Evolutionary conservation across 2,329 filamentous ascomycete species (phyloP).

Genomic region (Curvularia hawaiiensis): DNA sequence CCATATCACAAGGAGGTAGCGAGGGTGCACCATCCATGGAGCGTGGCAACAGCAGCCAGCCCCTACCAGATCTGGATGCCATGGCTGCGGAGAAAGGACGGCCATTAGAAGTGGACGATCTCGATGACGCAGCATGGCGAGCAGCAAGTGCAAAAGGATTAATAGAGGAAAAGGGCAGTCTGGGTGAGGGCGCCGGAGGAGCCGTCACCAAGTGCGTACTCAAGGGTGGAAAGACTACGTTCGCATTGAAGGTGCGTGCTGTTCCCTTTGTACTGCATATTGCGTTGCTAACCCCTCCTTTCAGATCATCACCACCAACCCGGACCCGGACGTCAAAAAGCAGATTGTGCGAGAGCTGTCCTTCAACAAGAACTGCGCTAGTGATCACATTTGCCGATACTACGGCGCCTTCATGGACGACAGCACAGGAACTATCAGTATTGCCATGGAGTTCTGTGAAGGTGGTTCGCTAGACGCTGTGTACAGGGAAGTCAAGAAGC

Average conservation of each 20-base stretch:
- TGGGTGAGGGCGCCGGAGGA: conserved; percentile 94
- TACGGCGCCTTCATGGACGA: conserved; percentile 97
- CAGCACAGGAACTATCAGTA: conserved; percentile 94
- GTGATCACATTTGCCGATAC: conserved; percentile 94
- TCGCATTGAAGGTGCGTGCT: conserved; percentile 82
- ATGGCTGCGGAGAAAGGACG: conserved; percentile 81
- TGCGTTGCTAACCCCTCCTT: conserved; percentile 14
- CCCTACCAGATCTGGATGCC: conserved; percentile 79
- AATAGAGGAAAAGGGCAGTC: conserved; percentile 84
- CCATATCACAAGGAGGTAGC: conserved; percentile 77
- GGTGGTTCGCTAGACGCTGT: conserved; percentile 95
- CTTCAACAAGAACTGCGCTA: conserved; percentile 98
- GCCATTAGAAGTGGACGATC: conserved; percentile 86
- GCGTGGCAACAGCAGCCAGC: conserved; percentile 77
- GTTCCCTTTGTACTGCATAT: neutral
- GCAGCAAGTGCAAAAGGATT: conserved; percentile 88
- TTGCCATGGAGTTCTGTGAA: conserved; percentile 99
- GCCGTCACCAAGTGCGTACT: conserved; percentile 91
- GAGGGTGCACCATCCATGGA: conserved; percentile 77
- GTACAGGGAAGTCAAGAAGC: conserved; percentile 95
- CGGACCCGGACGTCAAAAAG: conserved; percentile 96
- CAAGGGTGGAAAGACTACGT: conserved; percentile 90
- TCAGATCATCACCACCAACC: conserved; percentile 94
- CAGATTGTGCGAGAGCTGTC: conserved; percentile 95
- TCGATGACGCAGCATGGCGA: conserved; percentile 94